Percentiles rank a stretch among this genome's conserved stretches.
These are phyloP conservation scores for Theobroma cacao DNA, from an alignment of 345 rosid species.

Conservation along the genomic window DNA sequence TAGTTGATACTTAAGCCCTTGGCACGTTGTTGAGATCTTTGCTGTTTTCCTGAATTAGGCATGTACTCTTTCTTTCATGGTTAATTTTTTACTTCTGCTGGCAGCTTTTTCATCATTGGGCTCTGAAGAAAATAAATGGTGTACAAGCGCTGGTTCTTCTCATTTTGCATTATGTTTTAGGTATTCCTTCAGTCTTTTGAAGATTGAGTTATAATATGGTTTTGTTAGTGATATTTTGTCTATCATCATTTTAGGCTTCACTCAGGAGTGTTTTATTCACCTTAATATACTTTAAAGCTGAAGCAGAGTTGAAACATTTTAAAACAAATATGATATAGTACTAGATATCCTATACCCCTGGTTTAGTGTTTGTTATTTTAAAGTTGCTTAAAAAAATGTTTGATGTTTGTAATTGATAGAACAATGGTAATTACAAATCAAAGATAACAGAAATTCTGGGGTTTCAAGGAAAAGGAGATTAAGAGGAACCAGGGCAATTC, in stretches of 20 bases:
- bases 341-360: too few species aligned
- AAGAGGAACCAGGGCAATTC: too few species aligned
- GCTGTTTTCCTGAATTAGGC: neutral
- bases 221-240: neutral
- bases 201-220: neutral
- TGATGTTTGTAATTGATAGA: too few species aligned
- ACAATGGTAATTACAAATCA: too few species aligned
- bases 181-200: conserved; percentile 16
- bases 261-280: neutral
- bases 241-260: neutral
- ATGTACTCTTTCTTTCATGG: neutral
- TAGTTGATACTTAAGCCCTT: neutral
- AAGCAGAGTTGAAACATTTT: too few species aligned
- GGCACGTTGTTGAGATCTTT: neutral
- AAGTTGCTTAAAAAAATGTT: too few species aligned
- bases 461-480: too few species aligned
- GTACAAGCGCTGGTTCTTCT: conserved; percentile 33
- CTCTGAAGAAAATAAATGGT: conserved; percentile 30
- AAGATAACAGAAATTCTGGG: too few species aligned
- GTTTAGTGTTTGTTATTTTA: too few species aligned
- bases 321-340: too few species aligned
- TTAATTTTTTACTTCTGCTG: neutral
- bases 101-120: conserved; percentile 27
- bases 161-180: conserved; percentile 37
- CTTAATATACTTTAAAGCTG: neutral